Conservation (phyloP, 179 eudicot genomes). For the Vitellaria paradoxa region DNA sequence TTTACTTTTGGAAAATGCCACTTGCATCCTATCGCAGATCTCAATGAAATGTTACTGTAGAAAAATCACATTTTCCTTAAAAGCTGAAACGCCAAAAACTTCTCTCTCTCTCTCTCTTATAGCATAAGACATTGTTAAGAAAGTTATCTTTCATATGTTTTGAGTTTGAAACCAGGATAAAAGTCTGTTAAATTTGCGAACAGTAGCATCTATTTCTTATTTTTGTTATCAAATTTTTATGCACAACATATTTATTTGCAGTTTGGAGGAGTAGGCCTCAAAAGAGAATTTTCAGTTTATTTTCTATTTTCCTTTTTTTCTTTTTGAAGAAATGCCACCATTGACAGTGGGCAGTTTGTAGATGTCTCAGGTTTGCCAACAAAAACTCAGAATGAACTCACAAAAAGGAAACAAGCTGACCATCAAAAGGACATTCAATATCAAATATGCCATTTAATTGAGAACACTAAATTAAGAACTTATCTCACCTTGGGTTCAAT, state of each 20-base stretch:
- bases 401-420: background rate
- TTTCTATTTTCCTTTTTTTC: too few species aligned
- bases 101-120: background rate
- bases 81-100: background rate
- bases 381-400: background rate
- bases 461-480: background rate
- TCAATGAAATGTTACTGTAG: background rate
- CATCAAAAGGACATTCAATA: background rate
- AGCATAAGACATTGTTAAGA: background rate
- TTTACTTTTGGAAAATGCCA: background rate
- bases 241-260: too few species aligned
- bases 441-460: background rate
- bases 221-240: too few species aligned
- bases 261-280: too few species aligned
- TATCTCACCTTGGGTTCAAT: background rate
- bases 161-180: too few species aligned
- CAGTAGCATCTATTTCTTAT: too few species aligned
- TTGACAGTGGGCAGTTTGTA: too few species aligned
- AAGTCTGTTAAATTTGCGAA: too few species aligned
- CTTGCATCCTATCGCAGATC: background rate
- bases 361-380: too few species aligned
- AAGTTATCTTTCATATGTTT: too few species aligned
- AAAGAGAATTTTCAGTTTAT: too few species aligned
- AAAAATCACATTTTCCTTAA: background rate
- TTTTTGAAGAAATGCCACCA: too few species aligned